Percentiles rank a stretch among this genome's conserved stretches.
Conservation (phyloP, 2,329 filamentous ascomycete genomes). For the Aspergillus sp. region DNA sequence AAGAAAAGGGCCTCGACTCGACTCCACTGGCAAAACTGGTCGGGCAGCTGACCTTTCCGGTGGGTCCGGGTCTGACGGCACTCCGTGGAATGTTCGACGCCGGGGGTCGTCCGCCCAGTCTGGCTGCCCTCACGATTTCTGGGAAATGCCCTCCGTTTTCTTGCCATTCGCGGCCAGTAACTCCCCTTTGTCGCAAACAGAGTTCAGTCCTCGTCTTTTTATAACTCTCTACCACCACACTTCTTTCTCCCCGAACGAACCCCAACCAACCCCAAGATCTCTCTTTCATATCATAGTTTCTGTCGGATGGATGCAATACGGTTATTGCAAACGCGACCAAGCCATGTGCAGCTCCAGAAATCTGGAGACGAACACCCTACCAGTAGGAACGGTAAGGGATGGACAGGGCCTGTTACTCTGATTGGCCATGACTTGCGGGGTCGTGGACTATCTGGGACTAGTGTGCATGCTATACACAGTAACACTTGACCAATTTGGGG, state of each 20-base stretch:
- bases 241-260: neutral
- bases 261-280: neutral
- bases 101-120: conserved; percentile 7
- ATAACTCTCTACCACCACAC: neutral
- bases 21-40: conserved; percentile 20
- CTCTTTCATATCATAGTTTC: neutral
- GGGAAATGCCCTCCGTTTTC: neutral
- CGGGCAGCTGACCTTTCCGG: conserved; percentile 19
- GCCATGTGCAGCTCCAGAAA: conserved; percentile 9
- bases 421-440: conserved; percentile 23
- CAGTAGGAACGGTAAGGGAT: conserved; percentile 10
- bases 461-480: conserved; percentile 5
- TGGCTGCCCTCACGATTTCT: neutral
- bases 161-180: neutral
- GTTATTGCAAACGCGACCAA: neutral
- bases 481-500: neutral
- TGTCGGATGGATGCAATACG: neutral
- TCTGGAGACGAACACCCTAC: conserved; percentile 5
- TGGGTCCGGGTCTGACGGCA: conserved; percentile 20
- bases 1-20: conserved; percentile 6
- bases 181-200: neutral
- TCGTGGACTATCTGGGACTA: conserved; percentile 7
- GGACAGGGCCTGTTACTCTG: neutral
- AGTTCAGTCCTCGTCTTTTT: no score
- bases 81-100: conserved; percentile 25